Percentiles rank a stretch among this genome's conserved stretches.
Evolutionary conservation across 208 protist genomes (phyloP).

Genomic region (Leishmania aethiopica): DNA sequence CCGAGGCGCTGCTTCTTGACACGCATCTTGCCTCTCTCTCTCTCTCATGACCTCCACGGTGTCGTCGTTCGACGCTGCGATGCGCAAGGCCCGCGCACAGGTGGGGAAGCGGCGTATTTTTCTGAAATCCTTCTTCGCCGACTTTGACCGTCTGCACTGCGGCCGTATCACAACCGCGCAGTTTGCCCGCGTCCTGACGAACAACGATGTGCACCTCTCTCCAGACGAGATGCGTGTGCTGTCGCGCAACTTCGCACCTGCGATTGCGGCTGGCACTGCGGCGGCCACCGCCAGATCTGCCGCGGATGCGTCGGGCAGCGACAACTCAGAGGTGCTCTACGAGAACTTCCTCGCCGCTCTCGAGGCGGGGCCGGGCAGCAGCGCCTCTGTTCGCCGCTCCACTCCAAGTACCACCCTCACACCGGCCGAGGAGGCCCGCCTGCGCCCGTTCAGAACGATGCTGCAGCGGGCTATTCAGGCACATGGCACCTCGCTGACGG

Average conservation of each 20-base stretch:
- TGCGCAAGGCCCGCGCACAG: slow-evolving; percentile 56
- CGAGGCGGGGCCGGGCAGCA: slow-evolving; percentile 30
- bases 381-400: slow-evolving; percentile 20
- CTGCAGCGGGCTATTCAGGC: slow-evolving; percentile 53
- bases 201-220: slow-evolving; percentile 55
- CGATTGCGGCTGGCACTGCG: background rate
- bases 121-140: slow-evolving; percentile 79
- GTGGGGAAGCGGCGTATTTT: slow-evolving; percentile 70
- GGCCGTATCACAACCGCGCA: slow-evolving; percentile 80
- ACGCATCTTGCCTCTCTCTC: background rate
- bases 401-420: slow-evolving; percentile 32
- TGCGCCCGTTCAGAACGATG: slow-evolving; percentile 37
- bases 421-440: slow-evolving; percentile 45
- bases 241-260: slow-evolving; percentile 33
- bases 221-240: slow-evolving; percentile 51
- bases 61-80: slow-evolving; percentile 17
- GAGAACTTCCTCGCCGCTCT: slow-evolving; percentile 49
- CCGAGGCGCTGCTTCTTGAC: background rate
- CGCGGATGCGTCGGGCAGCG: background rate
- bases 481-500: slow-evolving; percentile 50
- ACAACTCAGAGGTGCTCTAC: slow-evolving; percentile 47
- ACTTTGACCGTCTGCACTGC: slow-evolving; percentile 82
- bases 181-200: slow-evolving; percentile 69
- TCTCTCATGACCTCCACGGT: slow-evolving; percentile 4
- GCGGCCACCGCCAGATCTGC: slow-evolving; percentile 2